Evolutionary conservation across 306 rosid genomes (phyloP).

Genomic region (Casuarina cunninghamiana): DNA sequence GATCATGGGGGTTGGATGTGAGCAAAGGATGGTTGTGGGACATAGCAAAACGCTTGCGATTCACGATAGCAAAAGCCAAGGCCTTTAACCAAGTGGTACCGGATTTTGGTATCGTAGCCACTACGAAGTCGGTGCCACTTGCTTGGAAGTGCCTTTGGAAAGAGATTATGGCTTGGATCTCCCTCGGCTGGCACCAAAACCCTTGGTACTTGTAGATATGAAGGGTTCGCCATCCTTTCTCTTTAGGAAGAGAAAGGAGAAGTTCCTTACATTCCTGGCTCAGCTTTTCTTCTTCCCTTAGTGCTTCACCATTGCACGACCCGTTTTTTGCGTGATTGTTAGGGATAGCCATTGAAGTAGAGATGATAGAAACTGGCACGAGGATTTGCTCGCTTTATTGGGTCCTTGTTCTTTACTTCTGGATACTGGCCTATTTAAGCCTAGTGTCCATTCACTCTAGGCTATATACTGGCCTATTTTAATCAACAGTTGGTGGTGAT

Average conservation of each 20-base stretch:
- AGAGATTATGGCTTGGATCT: conserved; percentile 38
- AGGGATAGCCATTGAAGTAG: not conserved
- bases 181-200: conserved; percentile 49
- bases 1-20: not conserved
- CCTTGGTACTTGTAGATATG: conserved; percentile 45
- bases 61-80: not conserved
- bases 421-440: no score
- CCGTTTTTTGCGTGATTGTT: not conserved
- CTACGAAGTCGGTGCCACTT: no score
- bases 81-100: no score
- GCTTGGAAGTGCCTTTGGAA: conserved; percentile 56
- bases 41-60: conserved; percentile 21
- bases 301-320: not conserved
- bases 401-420: no score
- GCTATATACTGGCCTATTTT: no score
- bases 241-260: conserved; percentile 50
- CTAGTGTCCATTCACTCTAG: no score
- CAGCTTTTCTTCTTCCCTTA: conserved; percentile 15
- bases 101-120: no score
- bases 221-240: conserved; percentile 46
- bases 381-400: no score
- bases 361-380: not conserved
- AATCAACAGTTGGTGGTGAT: no score
- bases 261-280: conserved; percentile 38
- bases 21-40: conserved; percentile 47